phyloP scores from a whole-genome alignment of 1,139 yeast genomes.

The Candida tropicalis region DNA sequence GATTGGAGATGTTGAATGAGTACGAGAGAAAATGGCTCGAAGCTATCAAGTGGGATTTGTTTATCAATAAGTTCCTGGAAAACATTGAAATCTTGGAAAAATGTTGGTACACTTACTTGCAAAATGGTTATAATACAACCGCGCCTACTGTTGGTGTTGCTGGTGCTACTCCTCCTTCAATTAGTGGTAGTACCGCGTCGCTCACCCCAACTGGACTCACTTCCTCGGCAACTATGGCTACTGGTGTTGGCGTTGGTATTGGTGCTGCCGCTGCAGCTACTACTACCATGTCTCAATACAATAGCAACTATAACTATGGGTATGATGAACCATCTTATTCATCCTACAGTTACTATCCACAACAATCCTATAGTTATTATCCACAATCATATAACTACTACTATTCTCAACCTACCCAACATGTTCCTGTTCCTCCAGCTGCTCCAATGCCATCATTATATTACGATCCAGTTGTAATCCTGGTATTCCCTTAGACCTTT shows the following conservation, averaged over 20 bases:
- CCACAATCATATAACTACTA: conserved; percentile 3
- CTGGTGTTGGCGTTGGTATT: background rate
- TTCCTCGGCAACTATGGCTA: background rate
- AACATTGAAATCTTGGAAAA: conserved; percentile 48
- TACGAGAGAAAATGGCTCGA: conserved; percentile 77
- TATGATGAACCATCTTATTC: conserved; percentile 1
- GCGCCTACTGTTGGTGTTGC: too few relatives aligned
- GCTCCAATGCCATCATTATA: conserved; percentile 4
- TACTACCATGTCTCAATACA: background rate
- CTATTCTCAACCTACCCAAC: conserved; percentile 1
- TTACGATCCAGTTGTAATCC: conserved; percentile 7
- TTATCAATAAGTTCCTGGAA: conserved; percentile 43
- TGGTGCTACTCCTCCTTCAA: background rate
- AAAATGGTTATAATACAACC: conserved; percentile 25
- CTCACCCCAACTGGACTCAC: background rate
- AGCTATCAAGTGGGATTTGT: conserved; percentile 51
- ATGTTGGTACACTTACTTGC: conserved; percentile 42
- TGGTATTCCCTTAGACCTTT: conserved; percentile 4
- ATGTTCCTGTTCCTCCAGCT: background rate
- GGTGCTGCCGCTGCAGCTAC: background rate
- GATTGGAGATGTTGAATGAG: conserved; percentile 58
- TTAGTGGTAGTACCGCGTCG: background rate
- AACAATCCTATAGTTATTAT: conserved; percentile 1
- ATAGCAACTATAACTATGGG: conserved; percentile 1
- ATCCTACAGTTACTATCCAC: conserved; percentile 3